phyloP scores from a whole-genome alignment of 2,329 filamentous ascomycete genomes.

The Sarocladium oryzae region DNA sequence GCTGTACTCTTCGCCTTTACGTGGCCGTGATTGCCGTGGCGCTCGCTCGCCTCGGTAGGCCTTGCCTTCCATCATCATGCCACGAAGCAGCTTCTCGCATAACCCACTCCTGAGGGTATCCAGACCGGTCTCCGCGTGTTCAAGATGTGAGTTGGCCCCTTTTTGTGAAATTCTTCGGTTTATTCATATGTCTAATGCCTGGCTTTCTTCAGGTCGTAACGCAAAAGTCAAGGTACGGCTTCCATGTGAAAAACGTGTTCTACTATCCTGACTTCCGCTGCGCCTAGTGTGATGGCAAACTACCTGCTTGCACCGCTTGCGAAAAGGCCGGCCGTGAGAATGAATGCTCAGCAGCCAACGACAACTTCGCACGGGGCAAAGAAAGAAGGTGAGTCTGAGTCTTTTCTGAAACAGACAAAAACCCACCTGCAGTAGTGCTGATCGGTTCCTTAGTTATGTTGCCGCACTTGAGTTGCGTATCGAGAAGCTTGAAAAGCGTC shows the following conservation, averaged over 20 bases:
- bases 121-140: conserved; percentile 73
- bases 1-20: neutral
- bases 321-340: conserved; percentile 81
- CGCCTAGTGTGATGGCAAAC: conserved; percentile 81
- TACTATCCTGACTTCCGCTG: neutral
- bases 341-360: conserved; percentile 90
- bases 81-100: conserved; percentile 41
- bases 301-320: conserved; percentile 91
- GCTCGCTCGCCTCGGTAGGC: neutral
- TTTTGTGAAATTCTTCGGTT: neutral
- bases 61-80: conserved; percentile 30
- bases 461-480: conserved; percentile 88
- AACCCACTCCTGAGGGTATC: conserved; percentile 65
- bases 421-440: neutral
- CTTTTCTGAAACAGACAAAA: too few species aligned
- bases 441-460: conserved; percentile 59
- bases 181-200: conserved; percentile 9
- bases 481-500: conserved; percentile 76
- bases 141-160: conserved; percentile 51
- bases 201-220: conserved; percentile 53
- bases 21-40: neutral
- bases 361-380: conserved; percentile 92
- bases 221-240: conserved; percentile 78
- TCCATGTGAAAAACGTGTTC: neutral
- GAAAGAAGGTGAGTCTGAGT: conserved; percentile 62